Percentiles rank a stretch among this genome's conserved stretches.
Evolutionary conservation across 805 yeast species (phyloP).

Genomic region (Debaryomyces tyrocola): DNA sequence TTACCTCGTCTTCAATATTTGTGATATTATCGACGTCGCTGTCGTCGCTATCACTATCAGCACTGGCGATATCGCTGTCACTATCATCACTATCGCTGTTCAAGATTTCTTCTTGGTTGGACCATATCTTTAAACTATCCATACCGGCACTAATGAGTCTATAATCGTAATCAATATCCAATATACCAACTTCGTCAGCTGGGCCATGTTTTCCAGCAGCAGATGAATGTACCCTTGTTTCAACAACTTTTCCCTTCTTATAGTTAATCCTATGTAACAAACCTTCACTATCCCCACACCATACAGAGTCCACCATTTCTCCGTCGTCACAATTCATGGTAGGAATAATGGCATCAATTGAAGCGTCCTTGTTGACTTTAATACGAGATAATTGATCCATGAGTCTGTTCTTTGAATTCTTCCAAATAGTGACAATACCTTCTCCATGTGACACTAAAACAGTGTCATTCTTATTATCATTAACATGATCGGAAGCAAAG

Average conservation of each 20-base stretch:
- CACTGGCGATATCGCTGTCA: constrained; percentile 10
- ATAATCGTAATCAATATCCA: constrained; percentile 81
- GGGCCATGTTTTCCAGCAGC: constrained; percentile 34
- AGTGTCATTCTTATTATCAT: constrained; percentile 53
- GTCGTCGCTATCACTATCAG: constrained; percentile 5
- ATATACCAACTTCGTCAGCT: constrained; percentile 68
- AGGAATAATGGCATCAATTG: constrained; percentile 69
- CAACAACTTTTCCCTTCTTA: constrained; percentile 61
- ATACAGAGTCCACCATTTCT: constrained; percentile 48
- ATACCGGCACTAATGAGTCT: constrained; percentile 81
- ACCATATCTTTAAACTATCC: constrained; percentile 81
- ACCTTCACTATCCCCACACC: constrained; percentile 85
- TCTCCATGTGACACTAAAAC: constrained; percentile 87
- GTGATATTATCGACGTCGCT: constrained; percentile 3
- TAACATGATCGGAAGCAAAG: constrained; percentile 53
- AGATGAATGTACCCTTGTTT: constrained; percentile 63
- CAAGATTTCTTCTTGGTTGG: constrained; percentile 17
- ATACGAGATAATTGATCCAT: constrained; percentile 80
- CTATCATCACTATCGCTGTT: constrained; percentile 16
- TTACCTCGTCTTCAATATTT: constrained; percentile 10
- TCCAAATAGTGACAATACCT: constrained; percentile 88
- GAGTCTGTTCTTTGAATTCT: constrained; percentile 62
- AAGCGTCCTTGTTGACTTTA: constrained; percentile 63
- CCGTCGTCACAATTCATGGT: constrained; percentile 54
- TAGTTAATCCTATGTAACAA: constrained; percentile 65